These are phyloP conservation scores for Chlorella sp. DNA, from an alignment of 139 green algal species.

Conservation along the genomic window DNA sequence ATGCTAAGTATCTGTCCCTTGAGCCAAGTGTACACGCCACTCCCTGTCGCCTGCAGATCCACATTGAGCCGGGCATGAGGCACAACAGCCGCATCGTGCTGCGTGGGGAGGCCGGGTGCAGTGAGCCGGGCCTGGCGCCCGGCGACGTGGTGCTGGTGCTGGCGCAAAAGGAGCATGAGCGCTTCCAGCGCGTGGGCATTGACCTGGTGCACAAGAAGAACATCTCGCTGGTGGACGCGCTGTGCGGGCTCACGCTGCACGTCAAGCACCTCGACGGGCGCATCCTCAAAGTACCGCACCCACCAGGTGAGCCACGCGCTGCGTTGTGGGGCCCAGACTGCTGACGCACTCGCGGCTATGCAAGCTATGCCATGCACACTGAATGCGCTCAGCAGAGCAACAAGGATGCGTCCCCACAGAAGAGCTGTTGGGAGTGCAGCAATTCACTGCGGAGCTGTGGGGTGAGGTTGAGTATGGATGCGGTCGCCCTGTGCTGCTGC, in stretches of 20 bases:
- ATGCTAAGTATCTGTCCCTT: too few relatives aligned
- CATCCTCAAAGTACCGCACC: conserved; percentile 61
- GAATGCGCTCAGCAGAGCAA: too few relatives aligned
- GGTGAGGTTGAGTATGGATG: too few relatives aligned
- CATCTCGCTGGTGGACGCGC: conserved; percentile 84
- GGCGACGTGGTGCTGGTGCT: conserved; percentile 96
- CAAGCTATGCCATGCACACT: too few relatives aligned
- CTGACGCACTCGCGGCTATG: too few relatives aligned
- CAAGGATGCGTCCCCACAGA: too few relatives aligned
- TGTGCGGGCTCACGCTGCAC: conserved; percentile 78
- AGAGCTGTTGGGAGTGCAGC: too few relatives aligned
- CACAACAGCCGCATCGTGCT: conserved; percentile 64
- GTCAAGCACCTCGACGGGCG: conserved; percentile 86
- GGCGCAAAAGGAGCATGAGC: conserved; percentile 84
- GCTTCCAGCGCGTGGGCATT: conserved; percentile 83
- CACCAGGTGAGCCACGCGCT: background rate
- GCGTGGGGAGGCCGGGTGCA: conserved; percentile 85
- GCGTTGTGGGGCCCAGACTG: too few relatives aligned
- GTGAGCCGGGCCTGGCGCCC: conserved; percentile 60
- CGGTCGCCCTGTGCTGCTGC: too few relatives aligned
- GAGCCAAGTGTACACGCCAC: too few relatives aligned
- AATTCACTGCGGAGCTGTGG: too few relatives aligned
- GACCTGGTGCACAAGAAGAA: conserved; percentile 90
- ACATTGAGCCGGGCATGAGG: conserved; percentile 90
- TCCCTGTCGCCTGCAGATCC: too few relatives aligned